Conservation (phyloP, 1,139 yeast species). For the Pneumocystis canis region DNA sequence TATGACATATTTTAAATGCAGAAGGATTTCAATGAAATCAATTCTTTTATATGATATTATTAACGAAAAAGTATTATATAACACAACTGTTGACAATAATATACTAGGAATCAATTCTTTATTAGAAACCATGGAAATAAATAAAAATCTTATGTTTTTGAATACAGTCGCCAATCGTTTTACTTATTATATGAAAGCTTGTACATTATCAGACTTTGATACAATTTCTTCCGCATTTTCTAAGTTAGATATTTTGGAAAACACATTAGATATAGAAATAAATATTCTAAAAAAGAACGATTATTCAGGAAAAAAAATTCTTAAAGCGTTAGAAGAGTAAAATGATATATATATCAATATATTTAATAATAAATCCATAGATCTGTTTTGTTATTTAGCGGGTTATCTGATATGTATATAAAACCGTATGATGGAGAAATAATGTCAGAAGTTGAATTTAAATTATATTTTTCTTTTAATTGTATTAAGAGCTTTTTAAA, state of each 20-base stretch:
- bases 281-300: conserved; percentile 2
- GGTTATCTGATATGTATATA: neutral
- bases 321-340: neutral
- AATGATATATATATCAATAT: neutral
- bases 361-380: conserved; percentile 1
- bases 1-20: conserved; percentile 5
- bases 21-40: conserved; percentile 11
- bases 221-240: conserved; percentile 7
- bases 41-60: conserved; percentile 4
- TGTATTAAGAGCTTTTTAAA: neutral
- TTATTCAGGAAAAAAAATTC: neutral
- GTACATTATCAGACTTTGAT: conserved; percentile 13
- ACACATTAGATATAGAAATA: conserved; percentile 6
- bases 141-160: conserved; percentile 4
- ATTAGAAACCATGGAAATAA: conserved; percentile 7
- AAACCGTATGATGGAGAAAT: conserved; percentile 2
- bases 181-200: conserved; percentile 4
- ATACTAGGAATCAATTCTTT: neutral
- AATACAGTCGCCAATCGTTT: conserved; percentile 1
- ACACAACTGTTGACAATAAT: neutral
- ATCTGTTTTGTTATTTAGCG: neutral
- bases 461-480: neutral
- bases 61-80: conserved; percentile 1
- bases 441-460: neutral
- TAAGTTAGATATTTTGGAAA: conserved; percentile 9